phyloP scores from a whole-genome alignment of 2,329 filamentous ascomycete species.

The Blastomyces gilchristii region DNA sequence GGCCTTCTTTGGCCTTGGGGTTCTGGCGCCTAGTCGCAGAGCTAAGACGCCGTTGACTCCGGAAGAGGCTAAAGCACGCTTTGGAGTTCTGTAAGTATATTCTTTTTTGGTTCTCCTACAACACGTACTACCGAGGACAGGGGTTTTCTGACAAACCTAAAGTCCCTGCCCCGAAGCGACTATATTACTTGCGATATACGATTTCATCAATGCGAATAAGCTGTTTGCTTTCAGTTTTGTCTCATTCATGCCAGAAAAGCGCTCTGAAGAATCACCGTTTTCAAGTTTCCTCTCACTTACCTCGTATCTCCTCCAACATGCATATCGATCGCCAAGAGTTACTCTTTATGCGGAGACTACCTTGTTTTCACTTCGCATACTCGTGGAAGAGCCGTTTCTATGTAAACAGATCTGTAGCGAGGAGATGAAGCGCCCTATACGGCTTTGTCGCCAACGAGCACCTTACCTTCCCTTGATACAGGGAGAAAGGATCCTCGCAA shows the following conservation, averaged over 20 bases:
- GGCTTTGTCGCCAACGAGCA: slow-evolving; percentile 79
- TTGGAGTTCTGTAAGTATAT: slow-evolving; percentile 59
- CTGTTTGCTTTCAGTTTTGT: slow-evolving; percentile 83
- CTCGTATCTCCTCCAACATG: slow-evolving; percentile 89
- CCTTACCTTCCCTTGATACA: slow-evolving; percentile 70
- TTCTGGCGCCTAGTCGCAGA: slow-evolving; percentile 59
- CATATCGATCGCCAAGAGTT: slow-evolving; percentile 68
- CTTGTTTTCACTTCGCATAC: slow-evolving; percentile 71
- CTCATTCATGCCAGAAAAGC: slow-evolving; percentile 49
- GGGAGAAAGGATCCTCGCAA: slow-evolving; percentile 61
- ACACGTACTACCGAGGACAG: neutral
- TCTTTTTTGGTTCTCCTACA: neutral
- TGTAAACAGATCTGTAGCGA: slow-evolving; percentile 78
- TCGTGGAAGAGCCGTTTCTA: slow-evolving; percentile 74
- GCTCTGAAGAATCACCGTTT: slow-evolving; percentile 62
- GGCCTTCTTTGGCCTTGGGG: slow-evolving; percentile 72
- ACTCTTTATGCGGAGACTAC: slow-evolving; percentile 76
- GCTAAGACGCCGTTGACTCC: slow-evolving; percentile 54
- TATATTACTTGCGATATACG: slow-evolving; percentile 75
- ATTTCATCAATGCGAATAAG: slow-evolving; percentile 91
- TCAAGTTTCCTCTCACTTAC: slow-evolving; percentile 75
- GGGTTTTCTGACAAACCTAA: slow-evolving; percentile 7
- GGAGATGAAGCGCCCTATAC: slow-evolving; percentile 61
- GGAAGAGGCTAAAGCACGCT: slow-evolving; percentile 73
- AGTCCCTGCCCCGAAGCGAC: slow-evolving; percentile 73